Conservation (phyloP, 2,329 filamentous ascomycete genomes). For the Tolypocladium ovalisporum region DNA sequence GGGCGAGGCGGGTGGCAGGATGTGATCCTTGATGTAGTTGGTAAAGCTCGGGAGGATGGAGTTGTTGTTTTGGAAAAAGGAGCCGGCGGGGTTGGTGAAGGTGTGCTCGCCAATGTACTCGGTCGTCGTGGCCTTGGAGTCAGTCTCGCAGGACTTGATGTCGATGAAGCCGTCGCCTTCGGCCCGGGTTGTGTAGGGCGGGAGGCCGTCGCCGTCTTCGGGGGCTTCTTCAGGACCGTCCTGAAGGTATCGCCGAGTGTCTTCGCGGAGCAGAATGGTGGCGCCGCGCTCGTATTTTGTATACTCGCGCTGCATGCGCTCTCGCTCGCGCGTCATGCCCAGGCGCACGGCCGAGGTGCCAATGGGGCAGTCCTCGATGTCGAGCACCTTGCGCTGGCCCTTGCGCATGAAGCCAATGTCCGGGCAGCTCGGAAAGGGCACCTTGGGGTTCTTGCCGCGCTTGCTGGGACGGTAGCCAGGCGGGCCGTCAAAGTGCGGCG, state of each 20-base stretch:
- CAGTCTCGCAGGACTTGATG: constrained; percentile 79
- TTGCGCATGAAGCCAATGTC: constrained; percentile 87
- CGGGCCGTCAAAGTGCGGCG: constrained; percentile 85
- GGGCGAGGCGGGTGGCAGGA: constrained; percentile 42
- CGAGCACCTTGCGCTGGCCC: constrained; percentile 66
- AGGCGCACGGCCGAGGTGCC: constrained; percentile 75
- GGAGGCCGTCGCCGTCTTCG: constrained; percentile 10
- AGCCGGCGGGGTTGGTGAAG: constrained; percentile 84
- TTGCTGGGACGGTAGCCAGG: constrained; percentile 38
- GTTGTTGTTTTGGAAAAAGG: constrained; percentile 99
- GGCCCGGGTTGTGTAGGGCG: constrained; percentile 29
- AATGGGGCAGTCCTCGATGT: constrained; percentile 96
- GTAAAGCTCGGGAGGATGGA: constrained; percentile 85
- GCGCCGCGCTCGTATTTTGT: constrained; percentile 68
- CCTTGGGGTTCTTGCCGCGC: constrained; percentile 36
- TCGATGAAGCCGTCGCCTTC: constrained; percentile 53
- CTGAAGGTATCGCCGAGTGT: constrained; percentile 57
- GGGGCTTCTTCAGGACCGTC: constrained; percentile 10
- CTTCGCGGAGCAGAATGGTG: constrained; percentile 82
- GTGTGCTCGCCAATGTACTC: constrained; percentile 80
- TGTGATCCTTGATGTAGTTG: constrained; percentile 71
- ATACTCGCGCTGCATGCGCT: constrained; percentile 60
- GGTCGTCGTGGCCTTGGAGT: constrained; percentile 69
- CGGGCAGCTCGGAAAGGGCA: constrained; percentile 52
- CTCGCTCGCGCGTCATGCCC: constrained; percentile 71